These are phyloP conservation scores for Cladosporium sp. DNA, from an alignment of 2,329 filamentous ascomycete genomes.

Conservation along the genomic window DNA sequence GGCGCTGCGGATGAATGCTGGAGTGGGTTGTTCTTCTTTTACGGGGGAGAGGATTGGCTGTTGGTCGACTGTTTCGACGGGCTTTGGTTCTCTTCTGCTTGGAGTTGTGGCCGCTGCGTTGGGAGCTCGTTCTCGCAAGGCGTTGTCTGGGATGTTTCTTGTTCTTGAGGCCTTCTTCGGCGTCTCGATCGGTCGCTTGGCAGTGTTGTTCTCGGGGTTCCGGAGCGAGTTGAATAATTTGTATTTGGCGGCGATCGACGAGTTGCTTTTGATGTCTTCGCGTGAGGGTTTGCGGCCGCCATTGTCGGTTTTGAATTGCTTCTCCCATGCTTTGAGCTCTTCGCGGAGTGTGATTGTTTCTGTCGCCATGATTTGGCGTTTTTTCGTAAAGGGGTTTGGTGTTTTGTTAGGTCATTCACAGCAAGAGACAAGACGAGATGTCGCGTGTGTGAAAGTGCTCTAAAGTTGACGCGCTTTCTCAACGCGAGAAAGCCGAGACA, in stretches of 20 bases:
- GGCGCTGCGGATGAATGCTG: constrained; percentile 28
- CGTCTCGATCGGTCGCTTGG: constrained; percentile 13
- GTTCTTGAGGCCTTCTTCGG: constrained; percentile 23
- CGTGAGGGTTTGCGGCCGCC: constrained; percentile 65
- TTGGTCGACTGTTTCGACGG: constrained; percentile 3
- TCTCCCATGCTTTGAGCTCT: constrained; percentile 73
- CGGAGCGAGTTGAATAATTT: constrained; percentile 65
- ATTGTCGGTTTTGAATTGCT: constrained; percentile 58
- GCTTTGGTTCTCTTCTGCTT: constrained; percentile 7
- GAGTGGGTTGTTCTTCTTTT: constrained; percentile 27
- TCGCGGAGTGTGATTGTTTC: constrained; percentile 46
- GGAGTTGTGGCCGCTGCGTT: constrained; percentile 7
- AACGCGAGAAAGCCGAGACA: no score
- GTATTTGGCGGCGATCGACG: constrained; percentile 69
- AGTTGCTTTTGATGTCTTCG: constrained; percentile 72
- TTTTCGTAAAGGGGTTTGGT: no score
- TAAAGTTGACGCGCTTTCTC: no score
- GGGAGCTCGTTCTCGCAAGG: constrained; percentile 2
- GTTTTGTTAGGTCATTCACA: no score
- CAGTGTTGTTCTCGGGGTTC: constrained; percentile 31
- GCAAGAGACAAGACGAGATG: no score
- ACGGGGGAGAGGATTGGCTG: constrained; percentile 9
- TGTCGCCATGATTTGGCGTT: background rate
- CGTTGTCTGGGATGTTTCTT: constrained; percentile 1
- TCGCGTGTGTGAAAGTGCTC: no score